Base-by-base conservation (phyloP, 148 eudicot species). In the Camellia lanceoleosa region DNA sequence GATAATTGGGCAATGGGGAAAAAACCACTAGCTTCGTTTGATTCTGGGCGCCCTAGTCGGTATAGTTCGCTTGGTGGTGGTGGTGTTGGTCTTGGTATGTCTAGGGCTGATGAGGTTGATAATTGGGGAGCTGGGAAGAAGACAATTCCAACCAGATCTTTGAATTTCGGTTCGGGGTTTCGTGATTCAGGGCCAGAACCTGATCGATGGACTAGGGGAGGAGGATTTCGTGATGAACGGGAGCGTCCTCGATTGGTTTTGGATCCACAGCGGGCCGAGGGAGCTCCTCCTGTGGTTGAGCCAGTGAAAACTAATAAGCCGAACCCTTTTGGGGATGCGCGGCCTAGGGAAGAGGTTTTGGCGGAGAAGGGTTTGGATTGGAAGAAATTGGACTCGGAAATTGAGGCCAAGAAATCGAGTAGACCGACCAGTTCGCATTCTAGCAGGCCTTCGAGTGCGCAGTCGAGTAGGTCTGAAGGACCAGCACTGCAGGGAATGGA, bases 261-360 rank as follows among this genome's bases (percentile, higher is more conserved):
- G 81, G 89, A 90, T 62, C 87, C 89, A 1, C 89, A 85, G 0
- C 86, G 79, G 64, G 87, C 60, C 15, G 89, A 83, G 19, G 82
- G 73, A 7, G 83, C 19, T 11, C 30, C 30, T 23, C 30, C 30
- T 23, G 82, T 49, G 67, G 77, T 44, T 66, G 90, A 79, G 80
- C 13, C 80, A 1, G 89, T 56, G 55, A 88, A 82, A 86, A 54
- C 81, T 7, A 85, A 71, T 58, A 95, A 89, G 86, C 84, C 90
- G 0, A 95, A 84, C 73, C 98, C 98, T 1, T 95, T 96, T 77
- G 99, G 98, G 74, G 92, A 81, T 3, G 99, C 99, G 0, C 85
- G 99, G 92, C 99, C 98, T 0, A 89, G 99, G 80, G 99, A 93
- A 82, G 94, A 93, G 75, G 89, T 93, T 71, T 80, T 91, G 89